Conservation (phyloP, 495 filamentous ascomycete genomes). For the Penicillium coffeae region DNA sequence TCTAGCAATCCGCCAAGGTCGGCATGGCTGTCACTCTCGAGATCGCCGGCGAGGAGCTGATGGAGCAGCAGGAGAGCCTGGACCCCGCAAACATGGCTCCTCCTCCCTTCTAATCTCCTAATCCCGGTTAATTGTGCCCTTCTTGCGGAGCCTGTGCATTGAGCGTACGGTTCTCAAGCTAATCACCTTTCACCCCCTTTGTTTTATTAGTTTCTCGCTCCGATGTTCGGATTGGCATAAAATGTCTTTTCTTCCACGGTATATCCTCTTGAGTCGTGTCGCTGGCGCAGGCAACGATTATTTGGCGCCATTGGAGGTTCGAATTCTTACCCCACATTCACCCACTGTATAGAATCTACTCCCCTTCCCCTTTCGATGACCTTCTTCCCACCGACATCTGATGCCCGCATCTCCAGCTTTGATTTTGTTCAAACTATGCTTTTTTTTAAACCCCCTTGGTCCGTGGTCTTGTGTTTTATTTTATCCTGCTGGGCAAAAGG, state of each 20-base stretch:
- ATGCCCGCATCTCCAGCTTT: constrained; percentile 29
- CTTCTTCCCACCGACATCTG: constrained; percentile 21
- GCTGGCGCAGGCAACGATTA: constrained; percentile 35
- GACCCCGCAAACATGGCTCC: constrained; percentile 44
- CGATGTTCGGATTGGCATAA: constrained; percentile 30
- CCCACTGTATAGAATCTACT: constrained; percentile 46
- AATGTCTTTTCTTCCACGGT: constrained; percentile 27
- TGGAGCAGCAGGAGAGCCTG: constrained; percentile 80
- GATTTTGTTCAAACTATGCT: neutral
- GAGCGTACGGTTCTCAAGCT: constrained; percentile 13
- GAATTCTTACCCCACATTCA: neutral
- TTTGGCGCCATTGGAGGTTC: constrained; percentile 42
- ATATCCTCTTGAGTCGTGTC: constrained; percentile 31
- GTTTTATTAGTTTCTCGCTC: constrained; percentile 44
- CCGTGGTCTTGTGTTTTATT: constrained; percentile 23
- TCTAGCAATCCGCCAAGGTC: constrained; percentile 88
- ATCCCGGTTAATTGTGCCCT: constrained; percentile 11
- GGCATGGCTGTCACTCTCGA: constrained; percentile 94
- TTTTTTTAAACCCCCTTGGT: constrained; percentile 25
- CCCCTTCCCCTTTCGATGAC: constrained; percentile 20
- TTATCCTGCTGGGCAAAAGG: constrained; percentile 21
- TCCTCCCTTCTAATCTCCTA: constrained; percentile 54
- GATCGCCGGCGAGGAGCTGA: constrained; percentile 80
- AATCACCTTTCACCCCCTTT: constrained; percentile 34
- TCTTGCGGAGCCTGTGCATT: constrained; percentile 6